These are phyloP conservation scores for Lizanozyma gosingica DNA, from an alignment of 1,139 yeast genomes.

Conservation along the genomic window DNA sequence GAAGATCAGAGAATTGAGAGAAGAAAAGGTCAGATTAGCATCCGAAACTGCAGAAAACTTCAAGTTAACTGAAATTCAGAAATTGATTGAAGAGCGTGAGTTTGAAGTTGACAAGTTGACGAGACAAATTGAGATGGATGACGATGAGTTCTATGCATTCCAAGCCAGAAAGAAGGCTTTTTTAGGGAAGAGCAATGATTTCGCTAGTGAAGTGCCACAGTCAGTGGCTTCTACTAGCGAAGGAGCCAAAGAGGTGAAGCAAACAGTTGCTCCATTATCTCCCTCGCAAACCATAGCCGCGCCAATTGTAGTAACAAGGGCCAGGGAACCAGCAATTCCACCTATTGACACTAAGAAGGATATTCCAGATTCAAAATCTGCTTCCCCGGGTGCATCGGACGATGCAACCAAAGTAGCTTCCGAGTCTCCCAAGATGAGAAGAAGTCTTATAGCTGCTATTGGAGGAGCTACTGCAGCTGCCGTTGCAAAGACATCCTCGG, in stretches of 20 bases:
- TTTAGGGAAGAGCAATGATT: background rate
- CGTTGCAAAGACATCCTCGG: constrained; percentile 2
- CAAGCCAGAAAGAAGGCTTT: background rate
- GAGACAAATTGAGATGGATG: constrained; percentile 27
- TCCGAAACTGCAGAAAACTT: constrained; percentile 16
- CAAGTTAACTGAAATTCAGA: constrained; percentile 22
- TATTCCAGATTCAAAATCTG: constrained; percentile 1
- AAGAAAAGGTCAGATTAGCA: constrained; percentile 28
- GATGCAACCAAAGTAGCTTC: constrained; percentile 11
- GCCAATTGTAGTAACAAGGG: no score
- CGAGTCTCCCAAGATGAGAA: background rate
- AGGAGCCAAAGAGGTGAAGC: background rate
- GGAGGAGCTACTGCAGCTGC: constrained; percentile 3
- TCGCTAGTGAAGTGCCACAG: background rate
- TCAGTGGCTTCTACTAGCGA: background rate
- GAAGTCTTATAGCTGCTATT: background rate
- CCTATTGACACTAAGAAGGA: constrained; percentile 3
- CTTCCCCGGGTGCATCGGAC: constrained; percentile 3
- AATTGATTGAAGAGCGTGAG: constrained; percentile 28
- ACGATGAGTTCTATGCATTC: constrained; percentile 6
- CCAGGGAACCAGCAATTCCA: no score
- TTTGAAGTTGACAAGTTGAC: constrained; percentile 26
- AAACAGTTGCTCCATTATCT: no score
- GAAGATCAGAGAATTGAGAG: constrained; percentile 29
- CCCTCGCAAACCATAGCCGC: no score